phyloP scores from a whole-genome alignment of 169 alveolate species.

The Hammondia hammondi region DNA sequence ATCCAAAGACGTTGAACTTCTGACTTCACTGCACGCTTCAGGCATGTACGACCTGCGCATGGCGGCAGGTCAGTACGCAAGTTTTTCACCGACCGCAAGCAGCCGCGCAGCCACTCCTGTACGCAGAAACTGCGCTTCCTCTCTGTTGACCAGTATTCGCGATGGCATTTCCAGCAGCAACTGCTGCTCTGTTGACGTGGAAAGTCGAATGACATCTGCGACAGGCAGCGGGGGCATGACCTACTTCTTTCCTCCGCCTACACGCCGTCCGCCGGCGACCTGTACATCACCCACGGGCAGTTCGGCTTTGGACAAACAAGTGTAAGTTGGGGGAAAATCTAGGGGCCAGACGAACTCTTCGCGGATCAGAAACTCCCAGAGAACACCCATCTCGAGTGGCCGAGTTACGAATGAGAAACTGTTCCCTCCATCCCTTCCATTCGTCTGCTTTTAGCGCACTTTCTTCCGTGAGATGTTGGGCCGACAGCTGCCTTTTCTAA shows the following conservation, averaged over 20 bases:
- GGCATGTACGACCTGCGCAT: slow-evolving; percentile 28
- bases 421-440: too few relatives aligned
- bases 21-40: not conserved
- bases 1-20: too few relatives aligned
- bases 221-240: not conserved
- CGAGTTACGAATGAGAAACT: too few relatives aligned
- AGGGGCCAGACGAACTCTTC: too few relatives aligned
- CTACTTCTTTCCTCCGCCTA: not conserved
- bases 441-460: too few relatives aligned
- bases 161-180: not conserved
- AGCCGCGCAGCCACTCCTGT: not conserved
- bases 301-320: not conserved
- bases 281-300: not conserved
- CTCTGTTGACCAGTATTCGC: not conserved
- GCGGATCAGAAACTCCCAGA: too few relatives aligned
- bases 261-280: not conserved
- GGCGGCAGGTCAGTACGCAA: not conserved
- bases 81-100: not conserved
- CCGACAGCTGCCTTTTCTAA: too few relatives aligned
- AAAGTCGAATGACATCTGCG: not conserved
- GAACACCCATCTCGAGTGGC: too few relatives aligned
- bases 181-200: not conserved
- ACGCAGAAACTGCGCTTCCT: not conserved
- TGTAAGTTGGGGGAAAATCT: not conserved
- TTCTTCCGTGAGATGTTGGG: too few relatives aligned